Base-by-base conservation (phyloP, 129 eudicot species). In the Helianthus tuberosus region DNA sequence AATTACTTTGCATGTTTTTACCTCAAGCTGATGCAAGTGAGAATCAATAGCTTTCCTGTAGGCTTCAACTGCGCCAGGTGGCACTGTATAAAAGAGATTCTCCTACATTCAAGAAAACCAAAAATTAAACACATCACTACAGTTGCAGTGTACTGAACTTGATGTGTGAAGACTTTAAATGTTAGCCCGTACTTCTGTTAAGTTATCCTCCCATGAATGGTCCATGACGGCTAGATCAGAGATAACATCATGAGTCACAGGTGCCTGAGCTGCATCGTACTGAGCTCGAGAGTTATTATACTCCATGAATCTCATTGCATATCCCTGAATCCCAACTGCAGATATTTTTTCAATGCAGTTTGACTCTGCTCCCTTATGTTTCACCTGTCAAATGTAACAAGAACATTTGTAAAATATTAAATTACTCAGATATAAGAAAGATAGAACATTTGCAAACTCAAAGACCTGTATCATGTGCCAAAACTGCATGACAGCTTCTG, bases 401-500 rank as follows among this genome's bases (percentile, higher is more conserved):
- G 23, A 2, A 59, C 55, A 59, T 9, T 49, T 13, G 17, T 27
- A 6, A n/a, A 17, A 48, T 50, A 16, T 35, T 51, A 29, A 53
- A 16, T 17, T 53, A 70, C 50, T 11, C 64, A 17, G n/a, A 29
- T 23, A 53, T 16, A 53, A 53, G 47, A 68, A 14, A 10, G 8
- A 55, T 25, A 53, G 36, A 52, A 70, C 36, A 70, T 35, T 73
- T 35, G 38, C 41, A 55, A 4, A 68, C 43, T 25, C 2, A 50
- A 64, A 66, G 68, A 84, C 90, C 92, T 88, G 86, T 57, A 83
- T 85, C 36, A 77, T 71, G 74, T 76, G 84, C 97, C 99, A 91
- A 82, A 95, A 95, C 66, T 89, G 87, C 91, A 80, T 82, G 78
- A 95, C 95, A 71, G 92, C 85, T 73, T 81, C 91, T 58, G 96